Evolutionary conservation across 2,329 filamentous ascomycete genomes (phyloP).

Genomic region (Colletotrichum sp.): DNA sequence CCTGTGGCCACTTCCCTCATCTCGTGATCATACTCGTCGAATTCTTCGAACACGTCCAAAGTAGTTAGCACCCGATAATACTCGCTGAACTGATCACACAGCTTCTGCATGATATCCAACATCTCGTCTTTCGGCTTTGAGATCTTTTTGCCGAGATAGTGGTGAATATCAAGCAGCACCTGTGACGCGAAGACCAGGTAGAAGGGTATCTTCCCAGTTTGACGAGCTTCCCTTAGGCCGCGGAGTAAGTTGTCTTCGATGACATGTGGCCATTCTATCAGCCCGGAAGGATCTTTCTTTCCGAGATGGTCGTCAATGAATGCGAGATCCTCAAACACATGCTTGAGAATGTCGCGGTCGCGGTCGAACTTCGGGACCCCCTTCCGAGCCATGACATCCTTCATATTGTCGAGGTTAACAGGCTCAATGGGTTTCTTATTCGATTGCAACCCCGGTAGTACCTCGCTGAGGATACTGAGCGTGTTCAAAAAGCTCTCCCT

Average conservation of each 20-base stretch:
- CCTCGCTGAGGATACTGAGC: background rate
- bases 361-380: background rate
- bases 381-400: background rate
- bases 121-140: background rate
- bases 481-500: background rate
- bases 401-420: background rate
- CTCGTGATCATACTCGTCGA: background rate
- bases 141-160: conserved; percentile 26
- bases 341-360: background rate
- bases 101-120: background rate
- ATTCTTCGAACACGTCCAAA: background rate
- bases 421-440: background rate
- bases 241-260: conserved; percentile 42
- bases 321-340: background rate
- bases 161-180: conserved; percentile 45
- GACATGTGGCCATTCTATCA: background rate
- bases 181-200: conserved; percentile 44
- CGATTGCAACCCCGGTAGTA: background rate
- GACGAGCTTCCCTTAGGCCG: conserved; percentile 34
- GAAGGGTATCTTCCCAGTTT: conserved; percentile 35
- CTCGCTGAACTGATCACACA: background rate
- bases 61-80: background rate
- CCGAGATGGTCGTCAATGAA: background rate
- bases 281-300: background rate
- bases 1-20: background rate